Evolutionary conservation across 345 rosid genomes (phyloP), one percentile per base, ranked within the genome.

Genomic region (Arabis alpina): DNA sequence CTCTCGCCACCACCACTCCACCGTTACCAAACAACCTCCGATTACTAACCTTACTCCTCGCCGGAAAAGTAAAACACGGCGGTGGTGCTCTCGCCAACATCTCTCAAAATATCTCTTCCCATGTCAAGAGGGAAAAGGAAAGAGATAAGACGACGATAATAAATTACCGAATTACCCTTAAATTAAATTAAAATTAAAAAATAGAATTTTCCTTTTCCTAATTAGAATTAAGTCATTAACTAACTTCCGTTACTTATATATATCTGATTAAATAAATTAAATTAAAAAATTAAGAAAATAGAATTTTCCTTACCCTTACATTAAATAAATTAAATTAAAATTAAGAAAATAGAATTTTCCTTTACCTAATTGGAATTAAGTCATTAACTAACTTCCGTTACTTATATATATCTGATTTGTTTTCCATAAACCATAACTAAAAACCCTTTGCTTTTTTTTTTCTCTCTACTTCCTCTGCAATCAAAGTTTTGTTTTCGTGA

Each of bases 41-140:
- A 48, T 41, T 1, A 47, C 23, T 30, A 1, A 24, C 3, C 19
- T 14, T 28, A 23, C 8, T 48, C 49, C 75, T 55, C 24, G 54
- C 47, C 71, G 71, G 79, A 2, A 76, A 70, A 1, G 58, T 48
- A 63, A 56, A 8, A 24, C 23, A 69, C 55, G 75, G 79, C 5
- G 75, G 70, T 61, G 79, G 74, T 69, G 75, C 75, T 76, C 66
- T 50, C 34, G 71, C 75, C 58, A 76, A 64, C 79, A 76, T 75
- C 40, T 54, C 61, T 2, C 19, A n/a, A 39, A 72, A 3, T 63
- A 9, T 40, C 19, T 13, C 13, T 41, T 25, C 71, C 55, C 25
- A 52, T 13, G 25, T 49, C 13, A 23, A 36, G 57, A 63, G 34
- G 43, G 47, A 47, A 64, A 55, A 25, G 48, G 32, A 45, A 28